Evolutionary conservation across 2,329 filamentous ascomycete species (phyloP).

Genomic region (Stylonectria norvegica): DNA sequence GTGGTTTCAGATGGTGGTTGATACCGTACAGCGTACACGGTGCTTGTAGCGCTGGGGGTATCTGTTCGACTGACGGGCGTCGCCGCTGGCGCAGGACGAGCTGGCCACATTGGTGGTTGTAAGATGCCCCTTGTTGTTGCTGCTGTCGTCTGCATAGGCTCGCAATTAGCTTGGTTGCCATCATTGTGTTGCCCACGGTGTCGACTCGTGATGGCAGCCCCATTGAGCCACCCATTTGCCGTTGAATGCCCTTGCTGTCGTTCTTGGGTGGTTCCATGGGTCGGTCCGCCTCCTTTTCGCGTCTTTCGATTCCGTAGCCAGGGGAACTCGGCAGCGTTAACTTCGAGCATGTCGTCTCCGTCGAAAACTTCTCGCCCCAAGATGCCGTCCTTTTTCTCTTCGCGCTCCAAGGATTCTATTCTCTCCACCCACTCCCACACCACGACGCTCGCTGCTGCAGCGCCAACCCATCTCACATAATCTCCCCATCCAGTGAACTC

Average conservation of each 20-base stretch:
- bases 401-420: slow-evolving; percentile 86
- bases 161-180: slow-evolving; percentile 18
- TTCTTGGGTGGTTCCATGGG: slow-evolving; percentile 13
- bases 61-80: slow-evolving; percentile 61
- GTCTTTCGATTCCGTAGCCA: slow-evolving; percentile 43
- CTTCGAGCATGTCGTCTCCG: slow-evolving; percentile 85
- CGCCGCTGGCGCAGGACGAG: slow-evolving; percentile 51
- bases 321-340: slow-evolving; percentile 48
- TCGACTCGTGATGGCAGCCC: slow-evolving; percentile 24
- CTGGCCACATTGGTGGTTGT: slow-evolving; percentile 52
- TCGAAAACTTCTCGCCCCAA: slow-evolving; percentile 88
- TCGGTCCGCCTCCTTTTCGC: slow-evolving; percentile 29
- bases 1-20: slow-evolving; percentile 54
- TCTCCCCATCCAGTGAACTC: slow-evolving; percentile 90
- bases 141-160: slow-evolving; percentile 27
- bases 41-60: slow-evolving; percentile 61
- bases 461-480: slow-evolving; percentile 94
- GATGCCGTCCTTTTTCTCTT: slow-evolving; percentile 92
- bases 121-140: slow-evolving; percentile 36
- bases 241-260: slow-evolving; percentile 15
- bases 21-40: slow-evolving; percentile 61
- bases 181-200: slow-evolving; percentile 23
- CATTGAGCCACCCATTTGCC: slow-evolving; percentile 27
- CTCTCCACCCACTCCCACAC: slow-evolving; percentile 98
- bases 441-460: slow-evolving; percentile 89